phyloP scores from a whole-genome alignment of 306 rosid genomes.

The Fagus sylvatica region DNA sequence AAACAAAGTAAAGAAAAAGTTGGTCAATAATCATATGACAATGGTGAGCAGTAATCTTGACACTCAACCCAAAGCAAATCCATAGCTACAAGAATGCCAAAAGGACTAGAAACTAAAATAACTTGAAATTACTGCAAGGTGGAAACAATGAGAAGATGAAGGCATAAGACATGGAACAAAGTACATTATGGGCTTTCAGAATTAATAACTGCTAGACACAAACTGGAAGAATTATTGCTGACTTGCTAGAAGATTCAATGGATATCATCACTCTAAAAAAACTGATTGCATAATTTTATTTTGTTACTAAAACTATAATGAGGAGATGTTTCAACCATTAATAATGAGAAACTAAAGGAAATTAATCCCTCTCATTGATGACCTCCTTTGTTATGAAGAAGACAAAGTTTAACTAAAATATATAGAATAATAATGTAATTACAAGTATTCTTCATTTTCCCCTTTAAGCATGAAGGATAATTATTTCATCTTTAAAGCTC shows the following conservation, averaged over 20 bases:
- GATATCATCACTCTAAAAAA: background rate
- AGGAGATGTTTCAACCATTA: background rate
- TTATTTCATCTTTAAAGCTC: too few species aligned
- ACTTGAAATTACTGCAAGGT: background rate
- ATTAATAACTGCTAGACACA: background rate
- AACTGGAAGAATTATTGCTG: background rate
- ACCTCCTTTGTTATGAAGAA: background rate
- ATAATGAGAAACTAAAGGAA: background rate
- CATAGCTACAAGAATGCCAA: background rate
- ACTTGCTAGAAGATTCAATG: background rate
- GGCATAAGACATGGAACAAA: background rate
- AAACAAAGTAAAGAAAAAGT: slow-evolving; percentile 10
- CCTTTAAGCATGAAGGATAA: background rate
- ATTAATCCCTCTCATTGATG: background rate
- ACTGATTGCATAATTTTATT: background rate
- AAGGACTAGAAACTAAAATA: background rate
- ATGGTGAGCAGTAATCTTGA: slow-evolving; percentile 2
- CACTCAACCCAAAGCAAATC: background rate
- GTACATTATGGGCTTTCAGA: background rate
- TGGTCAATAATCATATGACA: slow-evolving; percentile 14
- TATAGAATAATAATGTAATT: background rate
- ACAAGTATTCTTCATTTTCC: background rate
- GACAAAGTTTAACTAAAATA: background rate
- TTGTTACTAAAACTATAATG: background rate
- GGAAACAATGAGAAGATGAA: slow-evolving; percentile 16